Percentiles rank a stretch among this genome's conserved stretches.
These are phyloP conservation scores for Saitozyma podzolica DNA, from an alignment of 768 basidiomycete genomes.

Conservation along the genomic window DNA sequence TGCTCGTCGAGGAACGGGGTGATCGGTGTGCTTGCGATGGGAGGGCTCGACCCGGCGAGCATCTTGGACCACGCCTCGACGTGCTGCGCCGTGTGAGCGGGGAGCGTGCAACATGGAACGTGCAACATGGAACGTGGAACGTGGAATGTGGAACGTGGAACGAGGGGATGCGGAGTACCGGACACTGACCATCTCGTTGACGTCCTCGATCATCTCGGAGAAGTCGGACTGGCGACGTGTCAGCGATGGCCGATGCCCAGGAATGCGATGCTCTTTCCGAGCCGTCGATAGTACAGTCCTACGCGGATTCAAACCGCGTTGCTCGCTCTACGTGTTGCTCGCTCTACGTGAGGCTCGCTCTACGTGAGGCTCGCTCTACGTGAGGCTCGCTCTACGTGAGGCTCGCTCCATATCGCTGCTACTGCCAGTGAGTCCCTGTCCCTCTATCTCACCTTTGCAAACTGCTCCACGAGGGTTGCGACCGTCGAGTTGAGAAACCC, in stretches of 20 bases:
- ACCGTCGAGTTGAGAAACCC: constrained; percentile 45
- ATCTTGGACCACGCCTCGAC: constrained; percentile 50
- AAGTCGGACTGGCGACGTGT: constrained; percentile 34
- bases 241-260: too few relatives aligned
- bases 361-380: too few relatives aligned
- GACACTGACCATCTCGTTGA: constrained; percentile 48
- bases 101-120: too few relatives aligned
- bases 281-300: too few relatives aligned
- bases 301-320: not conserved
- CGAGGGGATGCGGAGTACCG: not conserved
- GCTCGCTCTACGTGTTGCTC: not conserved
- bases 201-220: constrained; percentile 47
- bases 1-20: constrained; percentile 47
- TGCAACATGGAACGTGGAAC: too few relatives aligned
- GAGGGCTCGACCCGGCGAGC: constrained; percentile 44
- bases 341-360: too few relatives aligned
- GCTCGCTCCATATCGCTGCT: too few relatives aligned
- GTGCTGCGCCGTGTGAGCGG: constrained; percentile 16
- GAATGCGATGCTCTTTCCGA: not conserved
- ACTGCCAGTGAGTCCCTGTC: too few relatives aligned
- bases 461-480: constrained; percentile 43
- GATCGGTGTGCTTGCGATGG: constrained; percentile 41
- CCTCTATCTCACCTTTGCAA: constrained; percentile 34
- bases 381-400: too few relatives aligned
- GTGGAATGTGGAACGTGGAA: too few relatives aligned